Conservation (phyloP, 371 early-diverging fungal genomes). For the Mucor racemosus region DNA sequence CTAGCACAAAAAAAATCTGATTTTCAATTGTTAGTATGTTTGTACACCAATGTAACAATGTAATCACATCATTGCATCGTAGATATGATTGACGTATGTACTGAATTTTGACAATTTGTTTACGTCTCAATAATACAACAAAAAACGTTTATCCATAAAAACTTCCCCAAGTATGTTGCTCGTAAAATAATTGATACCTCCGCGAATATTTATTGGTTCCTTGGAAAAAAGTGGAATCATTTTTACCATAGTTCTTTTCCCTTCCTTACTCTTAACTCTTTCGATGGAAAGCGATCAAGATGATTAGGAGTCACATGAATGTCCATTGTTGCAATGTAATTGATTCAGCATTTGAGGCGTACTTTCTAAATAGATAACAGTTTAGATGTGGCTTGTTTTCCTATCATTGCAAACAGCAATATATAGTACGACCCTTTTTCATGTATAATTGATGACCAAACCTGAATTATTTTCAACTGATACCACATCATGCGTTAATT, state of each 20-base stretch:
- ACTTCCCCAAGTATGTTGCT: neutral
- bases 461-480: neutral
- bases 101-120: neutral
- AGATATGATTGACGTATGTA: neutral
- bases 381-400: neutral
- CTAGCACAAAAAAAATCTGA: too few relatives aligned
- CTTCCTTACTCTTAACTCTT: neutral
- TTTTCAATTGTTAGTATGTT: neutral
- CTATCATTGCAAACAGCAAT: neutral
- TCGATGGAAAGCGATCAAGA: neutral
- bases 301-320: conserved; percentile 2
- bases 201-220: neutral
- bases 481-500: conserved; percentile 20
- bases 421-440: neutral
- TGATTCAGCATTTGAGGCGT: neutral
- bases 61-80: conserved; percentile 1
- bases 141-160: neutral
- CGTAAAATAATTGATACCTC: neutral
- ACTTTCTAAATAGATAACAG: neutral
- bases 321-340: neutral
- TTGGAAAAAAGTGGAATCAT: conserved; percentile 2
- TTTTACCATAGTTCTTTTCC: neutral
- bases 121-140: neutral
- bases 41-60: neutral
- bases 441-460: conserved; percentile 2